Evolutionary conservation across 495 filamentous ascomycete species (phyloP).

Genomic region (Daldinia childiae): DNA sequence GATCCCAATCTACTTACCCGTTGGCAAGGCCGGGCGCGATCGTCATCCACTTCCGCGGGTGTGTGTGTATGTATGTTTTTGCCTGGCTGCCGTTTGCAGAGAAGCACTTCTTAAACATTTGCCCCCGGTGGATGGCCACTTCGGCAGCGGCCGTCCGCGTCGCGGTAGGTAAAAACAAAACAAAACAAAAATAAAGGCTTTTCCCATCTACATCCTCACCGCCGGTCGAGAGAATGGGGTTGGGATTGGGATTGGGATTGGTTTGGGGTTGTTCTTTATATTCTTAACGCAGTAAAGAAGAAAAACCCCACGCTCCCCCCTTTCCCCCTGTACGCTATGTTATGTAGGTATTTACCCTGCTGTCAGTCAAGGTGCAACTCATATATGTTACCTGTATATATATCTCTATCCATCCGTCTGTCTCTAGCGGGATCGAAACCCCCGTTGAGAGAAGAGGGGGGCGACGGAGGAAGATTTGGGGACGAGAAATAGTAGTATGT

Average conservation of each 20-base stretch:
- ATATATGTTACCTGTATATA: background rate
- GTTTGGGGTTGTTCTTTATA: background rate
- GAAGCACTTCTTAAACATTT: background rate
- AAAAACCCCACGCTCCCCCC: background rate
- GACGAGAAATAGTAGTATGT: too few species aligned
- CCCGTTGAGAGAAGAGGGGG: constrained; percentile 14
- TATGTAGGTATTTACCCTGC: background rate
- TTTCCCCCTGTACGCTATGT: background rate
- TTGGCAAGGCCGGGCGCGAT: constrained; percentile 4
- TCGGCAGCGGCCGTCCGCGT: constrained; percentile 37
- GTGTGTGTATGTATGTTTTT: constrained; percentile 5
- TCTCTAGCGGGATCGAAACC: constrained; percentile 16
- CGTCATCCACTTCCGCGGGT: background rate
- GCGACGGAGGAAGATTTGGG: constrained; percentile 20
- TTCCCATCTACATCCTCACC: constrained; percentile 12
- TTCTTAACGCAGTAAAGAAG: constrained; percentile 5
- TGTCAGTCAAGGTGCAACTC: background rate
- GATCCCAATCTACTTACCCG: constrained; percentile 22
- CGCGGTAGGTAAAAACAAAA: constrained; percentile 25
- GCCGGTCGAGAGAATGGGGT: constrained; percentile 1
- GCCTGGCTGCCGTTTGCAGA: constrained; percentile 26
- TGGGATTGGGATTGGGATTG: background rate
- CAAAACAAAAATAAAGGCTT: background rate
- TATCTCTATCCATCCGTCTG: constrained; percentile 8
- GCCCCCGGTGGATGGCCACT: constrained; percentile 34